phyloP scores from a whole-genome alignment of 768 basidiomycete species.

The Trichaptum fuscoviolaceum region DNA sequence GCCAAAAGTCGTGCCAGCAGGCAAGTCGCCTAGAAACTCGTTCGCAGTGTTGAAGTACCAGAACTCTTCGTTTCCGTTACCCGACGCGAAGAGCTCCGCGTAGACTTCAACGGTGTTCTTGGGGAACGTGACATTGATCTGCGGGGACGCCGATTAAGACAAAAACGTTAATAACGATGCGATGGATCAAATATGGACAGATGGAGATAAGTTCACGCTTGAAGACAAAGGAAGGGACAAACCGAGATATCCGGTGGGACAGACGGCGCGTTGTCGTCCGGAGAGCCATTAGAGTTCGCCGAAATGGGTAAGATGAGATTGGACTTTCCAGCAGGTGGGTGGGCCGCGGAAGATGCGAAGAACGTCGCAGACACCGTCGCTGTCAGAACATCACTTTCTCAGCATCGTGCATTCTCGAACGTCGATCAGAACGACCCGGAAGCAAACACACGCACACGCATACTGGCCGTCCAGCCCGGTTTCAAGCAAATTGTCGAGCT shows the following conservation, averaged over 20 bases:
- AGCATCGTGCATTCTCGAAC: background rate
- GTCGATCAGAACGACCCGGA: constrained; percentile 5
- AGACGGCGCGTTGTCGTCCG: constrained; percentile 57
- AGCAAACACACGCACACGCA: constrained; percentile 41
- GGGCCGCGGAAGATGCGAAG: constrained; percentile 50
- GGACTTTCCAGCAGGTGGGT: constrained; percentile 56
- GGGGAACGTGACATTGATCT: constrained; percentile 69
- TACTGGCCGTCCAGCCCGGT: constrained; percentile 59
- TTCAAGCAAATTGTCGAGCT: constrained; percentile 66
- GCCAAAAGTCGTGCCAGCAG: constrained; percentile 39
- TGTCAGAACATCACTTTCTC: constrained; percentile 22
- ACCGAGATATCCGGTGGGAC: constrained; percentile 74
- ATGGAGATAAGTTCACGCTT: background rate
- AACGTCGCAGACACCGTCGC: constrained; percentile 69
- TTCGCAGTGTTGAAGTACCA: constrained; percentile 75
- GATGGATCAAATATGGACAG: constrained; percentile 1
- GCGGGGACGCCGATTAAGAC: background rate
- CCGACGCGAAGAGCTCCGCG: constrained; percentile 68
- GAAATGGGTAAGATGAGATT: constrained; percentile 67
- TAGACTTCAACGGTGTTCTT: constrained; percentile 61
- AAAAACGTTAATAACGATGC: constrained; percentile 1
- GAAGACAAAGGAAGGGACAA: constrained; percentile 12
- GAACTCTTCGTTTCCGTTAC: constrained; percentile 65
- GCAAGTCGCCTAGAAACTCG: constrained; percentile 50
- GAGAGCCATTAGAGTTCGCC: constrained; percentile 51